Percentiles rank a stretch among this genome's conserved stretches.
These are phyloP conservation scores for Blastobotrys serpentis DNA, from an alignment of 1,139 yeast species.

Conservation along the genomic window DNA sequence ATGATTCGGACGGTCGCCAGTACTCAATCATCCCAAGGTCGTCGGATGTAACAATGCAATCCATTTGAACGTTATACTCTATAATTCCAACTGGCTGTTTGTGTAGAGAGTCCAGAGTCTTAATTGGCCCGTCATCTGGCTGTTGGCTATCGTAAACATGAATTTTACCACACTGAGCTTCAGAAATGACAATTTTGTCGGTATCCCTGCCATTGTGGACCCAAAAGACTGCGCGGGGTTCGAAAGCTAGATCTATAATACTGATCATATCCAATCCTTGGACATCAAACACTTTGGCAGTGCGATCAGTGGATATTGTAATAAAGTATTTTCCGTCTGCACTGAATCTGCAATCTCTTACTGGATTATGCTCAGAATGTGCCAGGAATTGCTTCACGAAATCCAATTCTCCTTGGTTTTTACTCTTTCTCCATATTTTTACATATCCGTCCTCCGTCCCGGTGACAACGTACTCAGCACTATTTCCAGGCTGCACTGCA, in stretches of 20 bases:
- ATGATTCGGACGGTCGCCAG: conserved; percentile 39
- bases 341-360: conserved; percentile 28
- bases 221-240: conserved; percentile 27
- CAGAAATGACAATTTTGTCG: conserved; percentile 25
- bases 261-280: conserved; percentile 45
- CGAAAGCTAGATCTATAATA: conserved; percentile 30
- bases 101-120: conserved; percentile 35
- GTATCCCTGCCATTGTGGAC: conserved; percentile 20
- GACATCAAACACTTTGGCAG: conserved; percentile 45
- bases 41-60: conserved; percentile 45
- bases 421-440: conserved; percentile 43
- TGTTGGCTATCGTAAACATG: conserved; percentile 33
- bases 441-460: conserved; percentile 45
- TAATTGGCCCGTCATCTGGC: conserved; percentile 21
- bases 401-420: conserved; percentile 35
- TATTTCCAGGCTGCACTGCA: conserved; percentile 21
- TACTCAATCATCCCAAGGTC: conserved; percentile 46
- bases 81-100: conserved; percentile 36
- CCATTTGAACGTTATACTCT: conserved; percentile 35
- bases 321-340: conserved; percentile 36
- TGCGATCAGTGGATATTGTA: conserved; percentile 36
- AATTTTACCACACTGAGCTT: conserved; percentile 33
- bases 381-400: conserved; percentile 44
- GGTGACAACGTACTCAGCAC: conserved; percentile 35
- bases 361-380: conserved; percentile 32